phyloP scores from a whole-genome alignment of 2,329 filamentous ascomycete genomes.

The Coleophoma crateriformis region DNA sequence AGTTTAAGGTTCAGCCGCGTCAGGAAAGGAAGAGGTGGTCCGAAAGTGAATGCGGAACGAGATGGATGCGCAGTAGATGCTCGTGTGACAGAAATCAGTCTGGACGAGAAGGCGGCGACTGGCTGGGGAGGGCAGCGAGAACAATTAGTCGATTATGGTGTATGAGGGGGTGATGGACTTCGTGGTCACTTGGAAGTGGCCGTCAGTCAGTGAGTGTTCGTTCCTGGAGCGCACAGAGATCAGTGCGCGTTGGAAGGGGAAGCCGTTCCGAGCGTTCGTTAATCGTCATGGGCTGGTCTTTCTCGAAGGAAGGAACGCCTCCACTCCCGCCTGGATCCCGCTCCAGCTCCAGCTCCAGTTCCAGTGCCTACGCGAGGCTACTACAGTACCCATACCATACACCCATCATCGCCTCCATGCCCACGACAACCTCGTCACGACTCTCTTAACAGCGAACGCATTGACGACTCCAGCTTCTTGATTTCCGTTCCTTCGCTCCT shows the following conservation, averaged over 20 bases:
- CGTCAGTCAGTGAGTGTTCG: no score
- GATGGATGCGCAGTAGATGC: background rate
- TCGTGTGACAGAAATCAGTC: background rate
- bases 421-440: no score
- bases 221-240: background rate
- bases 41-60: background rate
- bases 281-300: no score
- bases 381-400: no score
- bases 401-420: no score
- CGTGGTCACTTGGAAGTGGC: no score
- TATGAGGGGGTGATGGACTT: background rate
- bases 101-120: no score
- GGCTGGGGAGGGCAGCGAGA: background rate
- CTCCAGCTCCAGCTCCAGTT: no score
- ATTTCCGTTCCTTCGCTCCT: background rate
- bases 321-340: background rate
- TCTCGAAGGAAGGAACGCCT: background rate
- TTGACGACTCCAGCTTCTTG: background rate
- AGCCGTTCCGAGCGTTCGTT: background rate
- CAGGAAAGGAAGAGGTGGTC: background rate
- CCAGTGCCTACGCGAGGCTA: no score
- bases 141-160: background rate
- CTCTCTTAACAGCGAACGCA: no score
- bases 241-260: constrained; percentile 11
- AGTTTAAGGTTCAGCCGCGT: background rate